Base-by-base conservation (phyloP, 345 rosid genomes). In the Lagerstroemia speciosa region DNA sequence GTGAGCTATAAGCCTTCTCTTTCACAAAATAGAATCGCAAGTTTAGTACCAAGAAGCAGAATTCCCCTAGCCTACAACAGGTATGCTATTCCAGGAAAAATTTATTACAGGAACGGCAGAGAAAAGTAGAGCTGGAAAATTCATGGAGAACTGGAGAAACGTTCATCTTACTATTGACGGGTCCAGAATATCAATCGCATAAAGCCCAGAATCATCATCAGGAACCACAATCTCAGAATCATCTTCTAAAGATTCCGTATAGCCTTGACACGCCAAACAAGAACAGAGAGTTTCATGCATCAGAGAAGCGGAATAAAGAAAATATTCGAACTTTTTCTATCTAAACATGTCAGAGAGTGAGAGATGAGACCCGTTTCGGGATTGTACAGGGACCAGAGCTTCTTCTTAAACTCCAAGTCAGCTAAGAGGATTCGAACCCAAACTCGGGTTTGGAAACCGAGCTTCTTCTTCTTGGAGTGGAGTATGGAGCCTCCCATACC, bases 371-470 rank as follows among this genome's bases (percentile, higher is more conserved):
- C 97, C 29, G 97, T 84, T 14, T 83, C 64, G 53, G 88, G 93
- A 77, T 91, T 91, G 52, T 87, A 87, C 20, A 84, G 78, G 76
- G 97, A 91, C 97, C 97, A 91, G 5, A 89, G 69, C 70, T 64
- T 84, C 75, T 83, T 89, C 83, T 72, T 86, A 79, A 91, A 91
- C 77, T 87, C 91, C 77, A 87, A 77, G 65, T 87, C 93, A 11
- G 97, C 92, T 5, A 89, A 77, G 30, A 89, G 83, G 29, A 89
- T 79, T 55, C 98, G 89, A 58, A 89, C 96, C 98, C 98, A 92
- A 45, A 86, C 98, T 62, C 93, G 91, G 65, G 81, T 77, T 77
- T 82, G 74, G 62, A 74, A 66, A 41, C 90, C 89, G 26, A 70
- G 53, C 38, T 68, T 75, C 80, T 89, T 91, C 61, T 58, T 69